Percentiles rank a stretch among this genome's conserved stretches.
phyloP scores from a whole-genome alignment of 106 monocot species.

The Triglochin maritima region DNA sequence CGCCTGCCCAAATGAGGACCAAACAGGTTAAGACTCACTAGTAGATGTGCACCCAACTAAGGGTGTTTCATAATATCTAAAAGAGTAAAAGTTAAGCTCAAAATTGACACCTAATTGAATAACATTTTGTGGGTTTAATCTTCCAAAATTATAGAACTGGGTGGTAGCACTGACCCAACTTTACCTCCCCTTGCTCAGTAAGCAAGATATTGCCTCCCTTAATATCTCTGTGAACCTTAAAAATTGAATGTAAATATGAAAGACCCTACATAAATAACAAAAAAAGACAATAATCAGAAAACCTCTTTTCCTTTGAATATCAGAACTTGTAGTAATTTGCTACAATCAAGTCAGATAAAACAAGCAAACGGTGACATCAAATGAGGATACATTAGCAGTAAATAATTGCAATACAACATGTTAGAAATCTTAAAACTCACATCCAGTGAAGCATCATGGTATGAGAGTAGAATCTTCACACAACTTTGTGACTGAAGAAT shows the following conservation, averaged over 20 bases:
- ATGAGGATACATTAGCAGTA: too few relatives aligned
- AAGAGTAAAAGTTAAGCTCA: not conserved
- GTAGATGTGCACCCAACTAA: not conserved
- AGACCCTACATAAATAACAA: constrained; percentile 56
- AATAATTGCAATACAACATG: too few relatives aligned
- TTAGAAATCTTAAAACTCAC: too few relatives aligned
- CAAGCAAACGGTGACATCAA: too few relatives aligned
- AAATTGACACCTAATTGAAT: not conserved
- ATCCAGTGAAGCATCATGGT: too few relatives aligned
- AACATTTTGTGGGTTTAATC: not conserved
- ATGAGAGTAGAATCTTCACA: too few relatives aligned
- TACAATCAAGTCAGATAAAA: too few relatives aligned
- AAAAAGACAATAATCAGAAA: constrained; percentile 1
- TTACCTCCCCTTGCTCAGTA: constrained; percentile 98
- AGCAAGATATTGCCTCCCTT: constrained; percentile 99
- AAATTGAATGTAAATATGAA: constrained; percentile 96
- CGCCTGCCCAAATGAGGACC: constrained; percentile 46
- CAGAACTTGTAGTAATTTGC: not conserved
- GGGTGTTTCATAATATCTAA: not conserved
- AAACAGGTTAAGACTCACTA: too few relatives aligned
- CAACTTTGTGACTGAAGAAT: too few relatives aligned
- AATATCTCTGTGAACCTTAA: constrained; percentile 99
- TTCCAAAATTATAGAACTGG: not conserved
- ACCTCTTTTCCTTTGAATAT: not conserved
- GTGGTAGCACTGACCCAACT: constrained; percentile 69